phyloP scores from a whole-genome alignment of 2,329 filamentous ascomycete genomes.

The Chaetoscypha palmicola region DNA sequence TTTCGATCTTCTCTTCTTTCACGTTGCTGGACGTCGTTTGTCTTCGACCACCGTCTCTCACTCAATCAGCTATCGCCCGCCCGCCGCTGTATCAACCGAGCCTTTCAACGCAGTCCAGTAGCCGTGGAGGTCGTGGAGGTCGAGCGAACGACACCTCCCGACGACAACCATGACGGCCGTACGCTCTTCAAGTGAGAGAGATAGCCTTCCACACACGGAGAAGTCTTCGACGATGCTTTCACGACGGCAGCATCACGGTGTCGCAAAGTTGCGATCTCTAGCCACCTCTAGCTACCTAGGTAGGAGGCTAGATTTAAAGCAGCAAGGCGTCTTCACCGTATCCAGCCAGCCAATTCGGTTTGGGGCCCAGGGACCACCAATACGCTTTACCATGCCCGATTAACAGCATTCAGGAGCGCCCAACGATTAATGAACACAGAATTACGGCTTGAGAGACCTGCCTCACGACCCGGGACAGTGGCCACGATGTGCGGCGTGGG shows the following conservation, averaged over 20 bases:
- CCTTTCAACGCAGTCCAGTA: neutral
- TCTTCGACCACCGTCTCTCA: slow-evolving; percentile 1
- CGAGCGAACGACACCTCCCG: neutral
- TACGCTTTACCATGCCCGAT: neutral
- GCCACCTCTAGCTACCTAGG: neutral
- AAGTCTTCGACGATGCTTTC: neutral
- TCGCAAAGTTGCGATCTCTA: slow-evolving; percentile 8
- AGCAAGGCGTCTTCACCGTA: slow-evolving; percentile 17
- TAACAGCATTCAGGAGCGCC: neutral
- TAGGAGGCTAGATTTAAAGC: slow-evolving; percentile 15
- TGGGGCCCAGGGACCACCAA: neutral
- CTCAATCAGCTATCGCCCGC: slow-evolving; percentile 4
- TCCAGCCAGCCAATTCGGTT: slow-evolving; percentile 3
- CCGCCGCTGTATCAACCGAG: slow-evolving; percentile 8
- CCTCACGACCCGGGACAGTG: too few relatives aligned
- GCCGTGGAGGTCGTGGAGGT: neutral
- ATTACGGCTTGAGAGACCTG: too few relatives aligned
- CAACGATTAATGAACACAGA: neutral
- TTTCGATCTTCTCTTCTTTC: slow-evolving; percentile 1
- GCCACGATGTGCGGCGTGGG: neutral
- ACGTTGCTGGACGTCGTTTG: slow-evolving; percentile 1
- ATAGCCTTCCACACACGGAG: neutral
- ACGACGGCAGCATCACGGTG: slow-evolving; percentile 4
- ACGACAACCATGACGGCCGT: too few relatives aligned
- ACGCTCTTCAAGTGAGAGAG: slow-evolving; percentile 1